phyloP scores from a whole-genome alignment of 2,329 filamentous ascomycete species.

The Aspergillus nomiae region DNA sequence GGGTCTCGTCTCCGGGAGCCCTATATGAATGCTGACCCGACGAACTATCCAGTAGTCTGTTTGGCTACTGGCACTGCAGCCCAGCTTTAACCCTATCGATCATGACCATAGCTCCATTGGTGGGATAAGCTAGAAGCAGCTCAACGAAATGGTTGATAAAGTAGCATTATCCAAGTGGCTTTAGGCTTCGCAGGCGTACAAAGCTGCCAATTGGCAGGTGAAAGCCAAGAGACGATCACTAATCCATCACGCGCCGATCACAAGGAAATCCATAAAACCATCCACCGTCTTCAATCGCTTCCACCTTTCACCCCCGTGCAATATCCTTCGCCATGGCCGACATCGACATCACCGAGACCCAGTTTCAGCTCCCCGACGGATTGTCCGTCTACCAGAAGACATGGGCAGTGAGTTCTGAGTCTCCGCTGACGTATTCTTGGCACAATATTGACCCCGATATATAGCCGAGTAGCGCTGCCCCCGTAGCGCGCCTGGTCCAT shows the following conservation, averaged over 20 bases:
- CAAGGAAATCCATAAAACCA: background rate
- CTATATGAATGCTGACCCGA: background rate
- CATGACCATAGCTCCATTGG: too few relatives aligned
- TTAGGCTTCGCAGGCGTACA: too few relatives aligned
- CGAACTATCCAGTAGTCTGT: too few relatives aligned
- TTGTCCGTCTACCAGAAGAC: conserved; percentile 13
- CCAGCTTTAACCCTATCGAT: too few relatives aligned
- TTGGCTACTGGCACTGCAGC: too few relatives aligned
- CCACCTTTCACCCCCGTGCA: background rate
- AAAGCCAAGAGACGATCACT: background rate
- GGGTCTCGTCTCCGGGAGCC: background rate
- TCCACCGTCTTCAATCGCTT: background rate
- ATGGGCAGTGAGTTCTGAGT: conserved; percentile 11
- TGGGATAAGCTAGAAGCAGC: too few relatives aligned
- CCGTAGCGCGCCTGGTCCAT: conserved; percentile 10
- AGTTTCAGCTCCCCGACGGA: conserved; percentile 10
- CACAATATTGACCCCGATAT: background rate
- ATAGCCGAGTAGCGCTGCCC: background rate
- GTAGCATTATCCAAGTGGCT: too few relatives aligned
- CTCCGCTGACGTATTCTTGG: background rate
- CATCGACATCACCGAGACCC: conserved; percentile 9
- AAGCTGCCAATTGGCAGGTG: background rate
- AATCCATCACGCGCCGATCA: background rate
- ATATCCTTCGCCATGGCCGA: conserved; percentile 3
- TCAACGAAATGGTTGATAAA: too few relatives aligned